Base-by-base conservation (phyloP, 2,329 filamentous ascomycete species). In the Verticillium isaacii region DNA sequence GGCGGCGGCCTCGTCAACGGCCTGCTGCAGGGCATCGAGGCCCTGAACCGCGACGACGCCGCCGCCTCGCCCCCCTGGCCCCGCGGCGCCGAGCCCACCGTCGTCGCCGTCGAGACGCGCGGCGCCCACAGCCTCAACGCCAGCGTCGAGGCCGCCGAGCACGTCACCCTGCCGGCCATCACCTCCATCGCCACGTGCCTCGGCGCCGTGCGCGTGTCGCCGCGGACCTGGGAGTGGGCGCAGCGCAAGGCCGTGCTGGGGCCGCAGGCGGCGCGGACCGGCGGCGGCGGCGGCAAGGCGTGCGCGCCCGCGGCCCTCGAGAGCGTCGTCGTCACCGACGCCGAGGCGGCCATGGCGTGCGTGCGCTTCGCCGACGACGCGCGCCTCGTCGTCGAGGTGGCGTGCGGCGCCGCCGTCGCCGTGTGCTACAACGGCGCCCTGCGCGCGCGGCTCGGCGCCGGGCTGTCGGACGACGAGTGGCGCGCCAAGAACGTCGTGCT, bases 1-100 rank as follows among this genome's bases (percentile, higher is more conserved):
- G 92, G 92, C 11, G 92, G 92, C 17, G 92, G 92, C 0, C 76
- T 96, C 25, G 82, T 96, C 59, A 90, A 89, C 69, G 92, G 92
- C 5, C 77, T 96, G 61, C 85, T 91, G 75, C 80, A 88, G 70
- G 91, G 89, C 11, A 78, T 93, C 29, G 82, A 88, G 68, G 74
- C 77, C 54, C 5, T 58, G 34, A 23, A 17, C 4, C 32, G 36
- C 36, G 32, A 39, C 36, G 19, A 5, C 11, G 34, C n/a, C 14
- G 34, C n/a, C 14, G 56, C 6, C 9, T 39, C 19, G 17, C 72
- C 65, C 65, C 72, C 67, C 60, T 76, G 70, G 77, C 64, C 68
- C 3, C 66, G 63, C 5, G 57, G 57, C n/a, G 39, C 60, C 25
- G 72, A 73, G 62, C 78, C 80, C 60, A 77, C 80, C 23, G 82